Evolutionary conservation across 768 basidiomycete species (phyloP), one percentile per base, ranked within the genome.

Genomic region (Leccinum incarnatum): DNA sequence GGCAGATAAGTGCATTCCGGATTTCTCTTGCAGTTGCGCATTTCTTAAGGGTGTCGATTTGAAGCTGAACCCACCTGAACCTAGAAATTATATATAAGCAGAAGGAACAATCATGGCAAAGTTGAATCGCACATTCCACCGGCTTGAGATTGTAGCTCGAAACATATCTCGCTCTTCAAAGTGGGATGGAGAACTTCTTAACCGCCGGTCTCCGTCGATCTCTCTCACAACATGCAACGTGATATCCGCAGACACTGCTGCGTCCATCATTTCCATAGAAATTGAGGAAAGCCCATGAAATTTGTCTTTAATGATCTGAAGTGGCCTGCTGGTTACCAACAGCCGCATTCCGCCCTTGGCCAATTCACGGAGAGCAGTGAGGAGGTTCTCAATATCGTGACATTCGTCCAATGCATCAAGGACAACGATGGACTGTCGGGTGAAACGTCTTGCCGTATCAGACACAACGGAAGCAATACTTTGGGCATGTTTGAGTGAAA

Each of bases 361-460:
- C 40, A 46, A 30, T 19, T 11, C 15, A 48, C 37, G 4, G 6
- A 67, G 45, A 50, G 46, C 40, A 15, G 4, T 32, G n/a, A 67
- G 52, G 2, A 58, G 47, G 4, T 11, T 21, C 1, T 59, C 57
- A 0, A 53, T 5, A 21, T 48, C 56, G 4, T 50, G 30, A 4
- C 60, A 67, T 29, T 67, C 66, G 30, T 67, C 66, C 12, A 67
- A 49, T 17, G 66, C 66, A 19, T 67, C 66, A 3, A 67, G 12
- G 29, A 67, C 25, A 1, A 62, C 46, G 8, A 65, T 4, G 0
- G 66, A 57, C 5, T 36, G 36, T 21, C 23, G 51, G 5, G 7
- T 32, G 32, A 45, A 57, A 7, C 29, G 30, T 23, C 12, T 54
- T 29, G 59, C 36, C 9, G 45, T 53, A 17, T 36, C 27, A 21